These are phyloP conservation scores for Chenopodium formosanum DNA, from an alignment of 148 eudicot species.

Conservation along the genomic window DNA sequence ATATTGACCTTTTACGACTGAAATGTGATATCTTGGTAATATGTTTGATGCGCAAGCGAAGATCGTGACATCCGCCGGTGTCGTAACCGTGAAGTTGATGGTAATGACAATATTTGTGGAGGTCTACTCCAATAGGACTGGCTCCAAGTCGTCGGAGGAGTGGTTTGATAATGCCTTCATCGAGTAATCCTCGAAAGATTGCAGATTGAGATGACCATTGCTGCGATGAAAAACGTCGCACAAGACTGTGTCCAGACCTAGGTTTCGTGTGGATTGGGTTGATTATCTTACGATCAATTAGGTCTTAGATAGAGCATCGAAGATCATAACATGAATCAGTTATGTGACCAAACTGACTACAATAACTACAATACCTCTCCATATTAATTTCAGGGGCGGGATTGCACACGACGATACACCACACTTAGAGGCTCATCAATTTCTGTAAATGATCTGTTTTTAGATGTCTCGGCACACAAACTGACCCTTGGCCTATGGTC, in stretches of 20 bases:
- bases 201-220: background rate
- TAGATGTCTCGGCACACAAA: background rate
- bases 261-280: background rate
- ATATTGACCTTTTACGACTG: background rate
- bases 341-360: too few relatives aligned
- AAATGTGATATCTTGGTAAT: background rate
- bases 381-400: background rate
- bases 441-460: background rate
- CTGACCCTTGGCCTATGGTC: background rate
- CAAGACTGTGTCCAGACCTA: background rate
- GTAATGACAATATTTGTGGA: background rate
- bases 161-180: background rate
- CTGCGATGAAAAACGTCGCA: background rate
- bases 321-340: too few relatives aligned
- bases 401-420: background rate
- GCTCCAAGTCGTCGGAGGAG: background rate
- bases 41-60: background rate
- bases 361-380: background rate
- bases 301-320: background rate
- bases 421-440: too few relatives aligned
- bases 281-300: background rate
- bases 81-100: background rate
- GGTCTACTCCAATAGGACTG: background rate
- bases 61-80: background rate
- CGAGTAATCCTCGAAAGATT: background rate